A percentile compares a stretch with the other conserved stretches of the same genome.
Evolutionary conservation across 768 basidiomycete species (phyloP).

Genomic region (Myochromella boudieri): DNA sequence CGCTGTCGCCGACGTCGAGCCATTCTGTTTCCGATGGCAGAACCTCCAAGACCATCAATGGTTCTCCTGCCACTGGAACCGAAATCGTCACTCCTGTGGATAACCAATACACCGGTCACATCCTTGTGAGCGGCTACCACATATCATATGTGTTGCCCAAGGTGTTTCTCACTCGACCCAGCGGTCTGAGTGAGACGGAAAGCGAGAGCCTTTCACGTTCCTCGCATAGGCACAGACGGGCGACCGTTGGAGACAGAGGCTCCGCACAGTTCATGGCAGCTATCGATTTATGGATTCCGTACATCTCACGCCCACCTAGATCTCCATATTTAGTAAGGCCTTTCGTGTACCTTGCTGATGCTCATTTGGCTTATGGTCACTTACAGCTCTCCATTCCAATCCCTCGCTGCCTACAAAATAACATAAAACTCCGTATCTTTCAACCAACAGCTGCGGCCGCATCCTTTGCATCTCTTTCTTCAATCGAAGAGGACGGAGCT

Average conservation of each 20-base stretch:
- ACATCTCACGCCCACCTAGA: conserved; percentile 61
- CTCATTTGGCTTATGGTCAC: conserved; percentile 6
- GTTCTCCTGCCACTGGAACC: conserved; percentile 23
- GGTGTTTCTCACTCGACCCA: conserved; percentile 44
- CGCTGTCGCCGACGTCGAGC: conserved; percentile 34
- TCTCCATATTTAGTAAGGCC: conserved; percentile 70
- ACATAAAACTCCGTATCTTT: conserved; percentile 72
- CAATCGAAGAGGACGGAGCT: conserved; percentile 65
- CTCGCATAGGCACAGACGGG: conserved; percentile 41
- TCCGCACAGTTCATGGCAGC: conserved; percentile 78
- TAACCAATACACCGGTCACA: conserved; percentile 67
- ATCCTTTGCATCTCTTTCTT: conserved; percentile 75
- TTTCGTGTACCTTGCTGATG: neutral
- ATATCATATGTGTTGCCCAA: conserved; percentile 77
- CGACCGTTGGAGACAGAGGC: conserved; percentile 60
- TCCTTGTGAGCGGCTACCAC: conserved; percentile 75
- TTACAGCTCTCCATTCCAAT: conserved; percentile 71
- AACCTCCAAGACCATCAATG: conserved; percentile 34
- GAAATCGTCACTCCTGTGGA: conserved; percentile 51
- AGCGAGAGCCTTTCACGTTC: conserved; percentile 24
- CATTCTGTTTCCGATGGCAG: conserved; percentile 30
- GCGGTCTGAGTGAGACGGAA: conserved; percentile 26
- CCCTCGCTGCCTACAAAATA: conserved; percentile 77
- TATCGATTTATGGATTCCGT: conserved; percentile 75
- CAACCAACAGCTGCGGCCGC: conserved; percentile 53